These are phyloP conservation scores for Coriaria nepalensis DNA, from an alignment of 306 rosid genomes.

Conservation along the genomic window DNA sequence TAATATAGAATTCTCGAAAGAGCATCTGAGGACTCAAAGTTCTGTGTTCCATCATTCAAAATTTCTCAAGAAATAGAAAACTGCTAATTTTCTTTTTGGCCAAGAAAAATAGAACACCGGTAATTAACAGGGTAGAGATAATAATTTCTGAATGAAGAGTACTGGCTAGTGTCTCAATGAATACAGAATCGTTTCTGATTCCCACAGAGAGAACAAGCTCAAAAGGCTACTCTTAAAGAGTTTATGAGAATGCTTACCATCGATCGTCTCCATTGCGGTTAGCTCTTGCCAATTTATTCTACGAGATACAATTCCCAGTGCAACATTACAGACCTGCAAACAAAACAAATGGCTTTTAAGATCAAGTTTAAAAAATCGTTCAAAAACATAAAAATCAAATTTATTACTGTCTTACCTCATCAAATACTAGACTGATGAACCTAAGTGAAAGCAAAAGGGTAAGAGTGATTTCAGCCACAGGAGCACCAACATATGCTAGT, in stretches of 20 bases:
- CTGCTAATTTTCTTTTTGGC: no score
- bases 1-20: no score
- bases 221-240: no score
- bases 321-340: conserved; percentile 81
- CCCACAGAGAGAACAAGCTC: neutral
- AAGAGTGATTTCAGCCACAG: conserved; percentile 83
- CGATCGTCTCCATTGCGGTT: conserved; percentile 65
- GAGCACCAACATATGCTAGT: conserved; percentile 56
- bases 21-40: no score
- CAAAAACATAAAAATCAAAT: neutral
- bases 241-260: conserved; percentile 52
- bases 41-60: no score
- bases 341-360: neutral
- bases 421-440: conserved; percentile 80
- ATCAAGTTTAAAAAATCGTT: neutral
- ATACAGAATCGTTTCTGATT: neutral
- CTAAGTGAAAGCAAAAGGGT: conserved; percentile 87
- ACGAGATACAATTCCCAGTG: conserved; percentile 82
- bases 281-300: conserved; percentile 75
- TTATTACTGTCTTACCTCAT: conserved; percentile 49
- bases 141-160: no score
- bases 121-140: no score
- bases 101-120: no score
- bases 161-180: no score
- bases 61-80: no score